phyloP scores from a whole-genome alignment of 768 basidiomycete species.

The Boletus rufocinnamomeus region DNA sequence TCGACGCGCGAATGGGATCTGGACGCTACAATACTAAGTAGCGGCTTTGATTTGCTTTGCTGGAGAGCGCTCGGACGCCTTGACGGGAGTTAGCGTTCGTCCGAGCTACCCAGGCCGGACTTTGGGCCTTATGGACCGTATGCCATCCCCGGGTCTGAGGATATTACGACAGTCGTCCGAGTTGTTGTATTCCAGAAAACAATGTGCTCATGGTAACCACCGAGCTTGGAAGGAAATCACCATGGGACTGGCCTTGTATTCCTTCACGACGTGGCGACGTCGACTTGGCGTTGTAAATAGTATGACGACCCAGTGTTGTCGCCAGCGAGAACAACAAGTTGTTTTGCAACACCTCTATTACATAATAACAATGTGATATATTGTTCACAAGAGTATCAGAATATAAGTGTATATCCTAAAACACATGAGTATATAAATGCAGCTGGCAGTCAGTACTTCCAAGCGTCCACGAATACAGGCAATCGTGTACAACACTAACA shows the following conservation, averaged over 20 bases:
- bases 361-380: too few species aligned
- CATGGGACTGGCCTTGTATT: background rate
- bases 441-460: too few species aligned
- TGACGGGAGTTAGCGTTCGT: background rate
- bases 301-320: too few species aligned
- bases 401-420: too few species aligned
- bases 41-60: background rate
- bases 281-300: background rate
- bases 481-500: too few species aligned
- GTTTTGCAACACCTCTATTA: too few species aligned
- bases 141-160: background rate
- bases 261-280: background rate
- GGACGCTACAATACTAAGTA: background rate
- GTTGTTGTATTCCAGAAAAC: slow-evolving; percentile 14
- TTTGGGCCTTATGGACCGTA: too few species aligned
- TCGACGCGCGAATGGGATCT: background rate
- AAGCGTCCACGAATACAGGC: too few species aligned
- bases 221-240: background rate
- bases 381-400: too few species aligned
- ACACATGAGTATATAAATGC: too few species aligned
- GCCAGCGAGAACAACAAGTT: too few species aligned
- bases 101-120: too few species aligned
- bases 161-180: background rate
- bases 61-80: background rate
- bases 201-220: slow-evolving; percentile 12